Evolutionary conservation across 768 basidiomycete genomes (phyloP).

Genomic region (Pleurotus djamor): DNA sequence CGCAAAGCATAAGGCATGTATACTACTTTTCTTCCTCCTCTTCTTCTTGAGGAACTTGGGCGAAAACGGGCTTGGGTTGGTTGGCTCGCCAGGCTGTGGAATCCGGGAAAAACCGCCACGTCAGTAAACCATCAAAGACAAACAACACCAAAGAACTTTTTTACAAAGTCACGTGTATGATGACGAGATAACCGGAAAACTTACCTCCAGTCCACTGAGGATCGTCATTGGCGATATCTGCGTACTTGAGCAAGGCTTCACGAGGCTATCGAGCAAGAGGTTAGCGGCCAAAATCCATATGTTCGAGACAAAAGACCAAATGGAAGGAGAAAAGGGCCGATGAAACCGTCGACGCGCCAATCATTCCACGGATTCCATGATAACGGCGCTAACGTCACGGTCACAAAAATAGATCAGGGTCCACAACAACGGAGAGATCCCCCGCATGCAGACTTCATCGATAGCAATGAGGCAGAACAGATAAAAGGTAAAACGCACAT

Average conservation of each 20-base stretch:
- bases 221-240: slow-evolving; percentile 70
- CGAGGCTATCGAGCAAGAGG: slow-evolving; percentile 67
- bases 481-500: slow-evolving; percentile 64
- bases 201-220: slow-evolving; percentile 85
- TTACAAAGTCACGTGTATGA: slow-evolving; percentile 29
- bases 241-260: slow-evolving; percentile 95
- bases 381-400: neutral
- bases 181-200: slow-evolving; percentile 23
- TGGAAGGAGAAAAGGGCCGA: slow-evolving; percentile 17
- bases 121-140: slow-evolving; percentile 54
- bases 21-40: slow-evolving; percentile 42
- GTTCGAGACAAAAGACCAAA: slow-evolving; percentile 14
- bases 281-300: slow-evolving; percentile 9
- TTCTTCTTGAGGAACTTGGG: slow-evolving; percentile 57
- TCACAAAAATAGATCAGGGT: neutral
- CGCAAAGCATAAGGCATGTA: slow-evolving; percentile 1
- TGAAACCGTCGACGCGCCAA: slow-evolving; percentile 10
- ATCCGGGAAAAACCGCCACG: slow-evolving; percentile 61
- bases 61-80: slow-evolving; percentile 87
- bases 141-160: slow-evolving; percentile 28
- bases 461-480: slow-evolving; percentile 11
- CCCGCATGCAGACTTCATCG: neutral
- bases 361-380: slow-evolving; percentile 1
- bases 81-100: slow-evolving; percentile 80
- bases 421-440: slow-evolving; percentile 11